Base-by-base conservation (phyloP, 257 asterid genomes). In the Nicotiana undulata region DNA sequence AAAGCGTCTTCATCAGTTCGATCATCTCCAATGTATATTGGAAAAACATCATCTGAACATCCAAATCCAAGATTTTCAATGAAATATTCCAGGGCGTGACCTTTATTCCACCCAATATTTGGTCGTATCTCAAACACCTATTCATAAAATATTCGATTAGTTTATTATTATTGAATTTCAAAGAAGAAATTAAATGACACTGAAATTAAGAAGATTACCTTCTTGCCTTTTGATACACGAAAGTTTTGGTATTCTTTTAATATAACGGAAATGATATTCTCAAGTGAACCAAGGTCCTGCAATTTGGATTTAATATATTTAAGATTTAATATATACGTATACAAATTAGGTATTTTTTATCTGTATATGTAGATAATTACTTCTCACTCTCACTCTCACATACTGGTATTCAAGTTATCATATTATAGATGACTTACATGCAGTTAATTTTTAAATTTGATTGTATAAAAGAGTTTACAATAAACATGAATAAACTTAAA, bases 61-160 rank as follows among this genome's bases (percentile, higher is more conserved):
- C 34, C 77, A 44, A 70, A 70, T n/a, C 22, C 77, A 44, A 70
- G 58, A 70, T 40, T 20, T 12, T 70, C 59, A 12, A 70, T 44
- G 20, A 70, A 22, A 22, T 70, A 70, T 5, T 70, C 20, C 58
- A 70, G 22, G 13, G 77, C 58, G 9, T 70, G 77, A 22, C 77
- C 77, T 70, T 70, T 70, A n/a, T 70, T 44, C 77, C 77, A 70
- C 12, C 24, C 58, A 44, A 70, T 70, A 70, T 70, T 40, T 70
- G 77, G 77, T 40, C 77, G 22, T 11, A 70, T 44, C 77, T 70
- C 77, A 20, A 20, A 22, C 20, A 70, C 77, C 77, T 70, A 44
- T 70, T 70, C 10, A 40, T 12, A 4, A 10, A 16, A 29, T 5
- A 6, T 26, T 26, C 28, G 28, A 26, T 26, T 26, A 26, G 28